phyloP scores from a whole-genome alignment of 83 land plant species.

The Isoetes engelmannii region DNA sequence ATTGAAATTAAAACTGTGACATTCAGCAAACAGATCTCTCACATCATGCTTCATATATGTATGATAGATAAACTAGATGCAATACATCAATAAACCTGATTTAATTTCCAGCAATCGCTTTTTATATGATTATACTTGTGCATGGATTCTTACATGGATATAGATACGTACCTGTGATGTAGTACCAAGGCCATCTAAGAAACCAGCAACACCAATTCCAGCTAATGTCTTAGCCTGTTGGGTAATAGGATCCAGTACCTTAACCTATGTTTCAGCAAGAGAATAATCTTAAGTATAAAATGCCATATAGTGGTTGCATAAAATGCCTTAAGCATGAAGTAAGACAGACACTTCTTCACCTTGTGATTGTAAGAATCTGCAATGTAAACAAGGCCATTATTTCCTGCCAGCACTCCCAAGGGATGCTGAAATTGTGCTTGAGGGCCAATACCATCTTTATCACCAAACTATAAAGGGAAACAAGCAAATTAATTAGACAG shows the following conservation, averaged over 20 bases:
- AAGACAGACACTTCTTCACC: conserved; percentile 34
- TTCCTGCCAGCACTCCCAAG: conserved; percentile 61
- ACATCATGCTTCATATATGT: too few species aligned
- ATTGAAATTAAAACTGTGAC: too few species aligned
- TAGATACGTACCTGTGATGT: conserved; percentile 50
- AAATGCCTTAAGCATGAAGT: conserved; percentile 1
- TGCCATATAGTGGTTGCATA: not conserved
- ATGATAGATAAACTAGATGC: too few species aligned
- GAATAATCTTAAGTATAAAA: not conserved
- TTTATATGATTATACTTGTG: not conserved
- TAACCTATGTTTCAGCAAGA: conserved; percentile 43
- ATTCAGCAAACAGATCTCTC: too few species aligned
- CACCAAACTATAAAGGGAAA: conserved; percentile 69
- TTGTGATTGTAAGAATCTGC: conserved; percentile 97
- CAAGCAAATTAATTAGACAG: not conserved
- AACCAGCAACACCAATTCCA: conserved; percentile 89
- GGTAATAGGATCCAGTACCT: conserved; percentile 55
- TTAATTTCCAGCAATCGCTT: not conserved
- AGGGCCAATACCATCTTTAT: conserved; percentile 80
- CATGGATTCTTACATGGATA: not conserved
- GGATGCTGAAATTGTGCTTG: conserved; percentile 94
- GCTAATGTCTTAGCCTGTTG: conserved; percentile 62
- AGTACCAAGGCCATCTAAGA: conserved; percentile 62
- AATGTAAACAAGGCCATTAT: conserved; percentile 64
- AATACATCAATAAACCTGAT: too few species aligned